Evolutionary conservation across 1,284 basidiomycete genomes (phyloP), one percentile per base, ranked within the genome.

Genomic region (Ustilago esculenta): DNA sequence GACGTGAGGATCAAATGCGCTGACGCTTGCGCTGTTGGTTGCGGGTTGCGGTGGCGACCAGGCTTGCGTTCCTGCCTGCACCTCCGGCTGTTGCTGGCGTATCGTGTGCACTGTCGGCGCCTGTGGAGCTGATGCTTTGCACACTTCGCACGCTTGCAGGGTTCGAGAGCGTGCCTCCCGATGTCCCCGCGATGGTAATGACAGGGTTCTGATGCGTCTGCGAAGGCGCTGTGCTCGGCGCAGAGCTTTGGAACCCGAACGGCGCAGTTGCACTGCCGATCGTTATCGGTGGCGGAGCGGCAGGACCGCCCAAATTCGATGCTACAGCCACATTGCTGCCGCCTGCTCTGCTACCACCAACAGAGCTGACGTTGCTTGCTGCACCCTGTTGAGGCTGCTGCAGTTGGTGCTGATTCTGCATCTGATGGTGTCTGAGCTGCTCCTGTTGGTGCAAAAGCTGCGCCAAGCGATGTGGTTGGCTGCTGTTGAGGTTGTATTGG

Each of bases 1-100:
- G 4, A 34, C 6, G 7, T 32, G 12, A 3, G 17, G 7, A 3
- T 33, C n/a, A 65, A 24, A 59, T 63, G 34, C 59, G 60, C 21
- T 69, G 66, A 14, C 66, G 59, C 20, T 69, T 69, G 12, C 66
- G 50, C 21, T 69, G 66, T 25, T 69, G 59, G 23, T 69, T 69
- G 14, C 66, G 41, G 3, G 59, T 64, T 1, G 66, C 66, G 0
- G 59, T 69, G 7, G 66, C 66, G 1, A 69, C 59, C 2, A 68
- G 35, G 20, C 21, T 37, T 37, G 35, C 14, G 11, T n/a, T 37
- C 9, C 12, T 20, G n/a, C n/a, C n/a, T 37, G 35, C 9, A 7
- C 24, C 33, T n/a, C 18, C 23, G 7, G 37, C 33, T 5, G 52
- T 37, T 5, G 45, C 43, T 2, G 42, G 44, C 0, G 58, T 51